Evolutionary conservation across 768 basidiomycete species (phyloP).

Genomic region (Xerocomus spinulosus): DNA sequence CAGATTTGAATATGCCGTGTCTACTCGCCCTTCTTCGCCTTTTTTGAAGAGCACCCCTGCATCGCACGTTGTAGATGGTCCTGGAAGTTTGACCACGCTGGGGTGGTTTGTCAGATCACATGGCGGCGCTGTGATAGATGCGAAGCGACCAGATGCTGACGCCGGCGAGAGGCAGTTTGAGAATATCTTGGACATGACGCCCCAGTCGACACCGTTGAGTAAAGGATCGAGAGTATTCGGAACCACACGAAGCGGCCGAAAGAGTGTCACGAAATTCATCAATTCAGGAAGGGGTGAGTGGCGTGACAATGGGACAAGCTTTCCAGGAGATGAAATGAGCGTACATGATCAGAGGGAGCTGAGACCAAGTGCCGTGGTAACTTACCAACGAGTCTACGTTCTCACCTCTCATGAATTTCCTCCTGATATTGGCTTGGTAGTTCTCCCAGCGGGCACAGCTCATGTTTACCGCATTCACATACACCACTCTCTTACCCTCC

Average conservation of each 20-base stretch:
- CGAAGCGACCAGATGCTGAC: slow-evolving; percentile 4
- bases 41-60: not conserved
- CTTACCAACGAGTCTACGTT: slow-evolving; percentile 63
- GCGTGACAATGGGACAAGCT: slow-evolving; percentile 81
- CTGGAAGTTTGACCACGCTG: slow-evolving; percentile 16
- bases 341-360: not conserved
- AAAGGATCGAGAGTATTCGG: slow-evolving; percentile 69
- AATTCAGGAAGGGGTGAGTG: slow-evolving; percentile 90
- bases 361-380: not conserved
- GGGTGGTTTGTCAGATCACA: slow-evolving; percentile 17
- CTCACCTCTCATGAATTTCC: slow-evolving; percentile 40
- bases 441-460: slow-evolving; percentile 54
- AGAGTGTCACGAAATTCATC: slow-evolving; percentile 71
- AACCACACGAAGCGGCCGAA: slow-evolving; percentile 69
- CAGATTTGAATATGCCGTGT: slow-evolving; percentile 61
- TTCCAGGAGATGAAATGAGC: not conserved
- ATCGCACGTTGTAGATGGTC: slow-evolving; percentile 13
- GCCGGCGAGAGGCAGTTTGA: slow-evolving; percentile 42
- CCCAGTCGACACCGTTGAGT: slow-evolving; percentile 63
- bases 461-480: slow-evolving; percentile 79
- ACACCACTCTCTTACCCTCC: slow-evolving; percentile 61
- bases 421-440: slow-evolving; percentile 40
- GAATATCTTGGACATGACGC: slow-evolving; percentile 67
- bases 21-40: slow-evolving; percentile 31
- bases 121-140: slow-evolving; percentile 21